Conservation (phyloP, 139 green algal species). For the Tetradesmus lagerheimii region DNA sequence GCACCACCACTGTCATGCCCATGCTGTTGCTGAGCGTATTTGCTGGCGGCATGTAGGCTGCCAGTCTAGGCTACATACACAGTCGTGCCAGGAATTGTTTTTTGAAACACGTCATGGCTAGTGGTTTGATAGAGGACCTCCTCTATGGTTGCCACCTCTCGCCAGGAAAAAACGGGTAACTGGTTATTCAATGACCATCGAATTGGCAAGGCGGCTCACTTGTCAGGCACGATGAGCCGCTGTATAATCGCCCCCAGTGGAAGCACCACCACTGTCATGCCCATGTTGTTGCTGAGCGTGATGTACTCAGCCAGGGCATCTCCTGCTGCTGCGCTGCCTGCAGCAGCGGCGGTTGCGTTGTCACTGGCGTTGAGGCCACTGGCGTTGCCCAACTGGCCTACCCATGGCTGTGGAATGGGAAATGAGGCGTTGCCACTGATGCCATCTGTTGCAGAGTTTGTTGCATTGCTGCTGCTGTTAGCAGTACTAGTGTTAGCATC, state of each 20-base stretch:
- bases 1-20: too few relatives aligned
- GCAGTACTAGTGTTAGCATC: neutral
- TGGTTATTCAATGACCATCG: too few relatives aligned
- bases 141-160: too few relatives aligned
- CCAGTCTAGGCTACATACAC: too few relatives aligned
- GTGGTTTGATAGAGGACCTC: too few relatives aligned
- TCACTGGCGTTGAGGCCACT: neutral
- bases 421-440: neutral
- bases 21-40: too few relatives aligned
- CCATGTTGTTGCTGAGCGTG: slow-evolving; percentile 18
- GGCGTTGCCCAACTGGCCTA: neutral
- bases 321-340: neutral
- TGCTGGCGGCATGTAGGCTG: too few relatives aligned
- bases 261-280: slow-evolving; percentile 24
- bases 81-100: too few relatives aligned
- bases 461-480: neutral
- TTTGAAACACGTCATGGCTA: too few relatives aligned
- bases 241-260: slow-evolving; percentile 27
- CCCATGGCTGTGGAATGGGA: neutral
- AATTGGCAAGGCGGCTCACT: neutral
- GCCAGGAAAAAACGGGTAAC: too few relatives aligned
- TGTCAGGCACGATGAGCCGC: slow-evolving; percentile 26
- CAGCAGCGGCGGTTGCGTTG: neutral
- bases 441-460: neutral
- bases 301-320: slow-evolving; percentile 9